Conservation (phyloP, 768 basidiomycete genomes). For the Crepidotus variabilis region DNA sequence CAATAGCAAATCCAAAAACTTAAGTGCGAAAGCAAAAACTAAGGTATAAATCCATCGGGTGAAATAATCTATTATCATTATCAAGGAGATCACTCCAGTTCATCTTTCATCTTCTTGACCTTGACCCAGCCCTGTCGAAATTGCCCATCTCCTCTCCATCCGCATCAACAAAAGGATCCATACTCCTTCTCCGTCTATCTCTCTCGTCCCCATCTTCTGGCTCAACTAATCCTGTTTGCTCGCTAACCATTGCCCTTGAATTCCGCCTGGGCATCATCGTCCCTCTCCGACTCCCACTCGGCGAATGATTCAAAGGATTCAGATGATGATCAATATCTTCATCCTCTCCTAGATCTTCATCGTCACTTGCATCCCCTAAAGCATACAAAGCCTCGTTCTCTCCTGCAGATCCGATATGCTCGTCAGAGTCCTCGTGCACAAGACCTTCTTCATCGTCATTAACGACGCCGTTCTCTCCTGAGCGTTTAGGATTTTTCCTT, state of each 20-base stretch:
- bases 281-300: constrained; percentile 9
- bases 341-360: constrained; percentile 40
- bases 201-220: constrained; percentile 3
- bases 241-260: constrained; percentile 6
- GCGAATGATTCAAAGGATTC: constrained; percentile 25
- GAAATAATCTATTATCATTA: too few species aligned
- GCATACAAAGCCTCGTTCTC: constrained; percentile 60
- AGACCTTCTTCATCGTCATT: constrained; percentile 19
- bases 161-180: constrained; percentile 26
- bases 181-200: constrained; percentile 19
- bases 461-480: constrained; percentile 5
- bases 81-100: too few species aligned
- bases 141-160: constrained; percentile 10
- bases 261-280: constrained; percentile 1
- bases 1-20: too few species aligned
- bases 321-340: constrained; percentile 42
- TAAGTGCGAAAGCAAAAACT: too few species aligned
- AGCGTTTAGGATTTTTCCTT: constrained; percentile 15
- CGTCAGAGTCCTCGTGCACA: constrained; percentile 22
- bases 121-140: background rate
- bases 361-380: constrained; percentile 70
- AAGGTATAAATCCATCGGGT: too few species aligned
- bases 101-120: background rate
- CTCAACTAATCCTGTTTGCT: constrained; percentile 16
- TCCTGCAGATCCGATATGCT: constrained; percentile 36